These are phyloP conservation scores for Backusella morwellensis DNA, from an alignment of 192 early-diverging fungal genomes.

Conservation along the genomic window DNA sequence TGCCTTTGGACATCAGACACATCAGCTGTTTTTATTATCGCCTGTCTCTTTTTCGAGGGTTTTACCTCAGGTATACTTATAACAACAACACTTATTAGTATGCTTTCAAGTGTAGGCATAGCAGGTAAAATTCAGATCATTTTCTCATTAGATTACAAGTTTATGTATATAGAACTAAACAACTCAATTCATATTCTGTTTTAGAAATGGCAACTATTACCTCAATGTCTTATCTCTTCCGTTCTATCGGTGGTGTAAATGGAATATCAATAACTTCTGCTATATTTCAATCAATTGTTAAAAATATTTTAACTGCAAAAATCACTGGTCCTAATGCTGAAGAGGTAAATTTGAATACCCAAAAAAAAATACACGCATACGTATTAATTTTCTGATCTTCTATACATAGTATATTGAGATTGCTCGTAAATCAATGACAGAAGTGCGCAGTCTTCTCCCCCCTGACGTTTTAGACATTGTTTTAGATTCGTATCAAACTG, in stretches of 20 bases:
- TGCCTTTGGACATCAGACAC: constrained; percentile 51
- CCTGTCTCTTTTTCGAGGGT: constrained; percentile 43
- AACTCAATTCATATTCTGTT: background rate
- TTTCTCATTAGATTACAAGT: background rate
- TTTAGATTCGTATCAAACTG: constrained; percentile 20
- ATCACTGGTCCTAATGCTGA: constrained; percentile 11
- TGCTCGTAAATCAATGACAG: constrained; percentile 33
- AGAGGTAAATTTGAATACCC: background rate
- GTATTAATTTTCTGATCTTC: background rate
- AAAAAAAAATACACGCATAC: background rate
- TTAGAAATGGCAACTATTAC: constrained; percentile 52
- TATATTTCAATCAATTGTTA: constrained; percentile 34
- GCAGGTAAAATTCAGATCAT: constrained; percentile 31
- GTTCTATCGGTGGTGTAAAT: constrained; percentile 51
- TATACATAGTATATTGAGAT: constrained; percentile 25
- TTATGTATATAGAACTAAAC: background rate
- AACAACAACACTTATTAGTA: constrained; percentile 47
- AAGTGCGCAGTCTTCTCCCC: constrained; percentile 23
- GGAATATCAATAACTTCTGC: constrained; percentile 46
- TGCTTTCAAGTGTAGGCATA: constrained; percentile 48
- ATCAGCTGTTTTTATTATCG: constrained; percentile 14
- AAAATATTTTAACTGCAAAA: background rate
- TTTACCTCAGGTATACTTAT: constrained; percentile 51
- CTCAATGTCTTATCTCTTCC: constrained; percentile 46
- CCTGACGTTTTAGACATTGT: constrained; percentile 20